Evolutionary conservation across 345 rosid genomes (phyloP), one percentile per base, ranked within the genome.

Genomic region (Lumnitzera racemosa): DNA sequence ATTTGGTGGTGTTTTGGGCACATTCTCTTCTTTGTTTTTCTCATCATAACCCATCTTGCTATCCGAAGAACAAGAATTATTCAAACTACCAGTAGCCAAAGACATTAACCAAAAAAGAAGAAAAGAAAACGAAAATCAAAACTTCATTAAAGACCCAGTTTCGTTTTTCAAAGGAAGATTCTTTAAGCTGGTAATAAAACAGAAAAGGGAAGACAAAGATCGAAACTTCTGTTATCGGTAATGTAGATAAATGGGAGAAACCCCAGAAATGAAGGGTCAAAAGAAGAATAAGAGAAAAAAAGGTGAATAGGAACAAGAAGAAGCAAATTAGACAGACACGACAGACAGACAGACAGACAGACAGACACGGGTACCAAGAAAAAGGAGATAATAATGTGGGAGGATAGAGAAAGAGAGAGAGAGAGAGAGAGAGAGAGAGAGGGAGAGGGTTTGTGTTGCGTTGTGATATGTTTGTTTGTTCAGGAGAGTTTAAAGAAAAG

Each of bases 21-120:
- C 72, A 3, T 16, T 57, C 27, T 20, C 51, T 49, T 61, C 74
- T 11, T 46, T 55, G 57, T 54, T 56, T 49, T 76, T 65, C 46
- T 72, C 80, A 49, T 71, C 79, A 58, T 61, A 71, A 58, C 80
- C 85, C 85, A 80, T 76, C 50, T 56, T 61, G 68, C 63, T 20
- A 69, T 56, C 67, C 56, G 79, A 78, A 60, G 55, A 67, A 53
- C 49, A 63, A 66, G 60, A 68, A 58, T 53, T 67, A 9, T 36
- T 36, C 43, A 36, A 36, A 36, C 43, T 9, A 52, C 76, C 80
- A 56, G 70, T 71, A 25, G 66, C 65, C 69, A 71, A 66, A 61
- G 83, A 76, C 72, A 76, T 70, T 78, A 79, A 70, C 60, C 70
- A 70, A 46, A 64, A 74, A 54, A 56, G 47, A 14, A 24, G 53